Conservation (phyloP, 345 rosid species). For the Populus deltoides region DNA sequence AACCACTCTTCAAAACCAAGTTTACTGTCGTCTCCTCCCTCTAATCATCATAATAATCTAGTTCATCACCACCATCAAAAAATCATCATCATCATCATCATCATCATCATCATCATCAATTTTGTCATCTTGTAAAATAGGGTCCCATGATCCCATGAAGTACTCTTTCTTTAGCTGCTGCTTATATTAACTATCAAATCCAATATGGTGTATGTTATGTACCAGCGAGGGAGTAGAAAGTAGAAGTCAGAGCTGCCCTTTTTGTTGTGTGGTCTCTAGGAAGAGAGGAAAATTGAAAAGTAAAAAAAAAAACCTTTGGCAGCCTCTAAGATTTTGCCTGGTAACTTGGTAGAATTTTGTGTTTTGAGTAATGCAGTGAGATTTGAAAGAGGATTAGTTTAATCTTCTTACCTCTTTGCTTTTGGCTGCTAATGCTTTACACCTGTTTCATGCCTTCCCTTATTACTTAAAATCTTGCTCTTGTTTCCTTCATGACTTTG, state of each 20-base stretch:
- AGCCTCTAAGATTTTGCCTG: slow-evolving; percentile 39
- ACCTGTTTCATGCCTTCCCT: background rate
- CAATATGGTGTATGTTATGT: background rate
- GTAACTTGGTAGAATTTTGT: slow-evolving; percentile 21
- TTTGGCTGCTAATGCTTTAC: slow-evolving; percentile 11
- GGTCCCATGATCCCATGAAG: slow-evolving; percentile 27
- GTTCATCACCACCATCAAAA: background rate
- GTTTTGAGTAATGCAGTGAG: slow-evolving; percentile 22
- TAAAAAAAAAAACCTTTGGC: background rate
- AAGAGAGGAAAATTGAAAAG: background rate
- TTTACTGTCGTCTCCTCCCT: background rate
- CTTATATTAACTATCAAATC: slow-evolving; percentile 7
- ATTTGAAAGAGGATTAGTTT: slow-evolving; percentile 11
- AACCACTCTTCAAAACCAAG: slow-evolving; percentile 11
- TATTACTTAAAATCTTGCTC: background rate
- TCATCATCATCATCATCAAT: slow-evolving; percentile 31
- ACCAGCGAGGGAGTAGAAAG: background rate
- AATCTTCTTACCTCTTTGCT: slow-evolving; percentile 2
- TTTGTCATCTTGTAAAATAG: slow-evolving; percentile 25
- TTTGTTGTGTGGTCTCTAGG: slow-evolving; percentile 19
- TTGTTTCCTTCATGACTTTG: background rate
- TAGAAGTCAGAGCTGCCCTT: slow-evolving; percentile 28
- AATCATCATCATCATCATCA: slow-evolving; percentile 28
- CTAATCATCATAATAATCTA: background rate
- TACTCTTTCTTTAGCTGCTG: slow-evolving; percentile 15